Evolutionary conservation across 2,329 filamentous ascomycete genomes (phyloP), one percentile per base, ranked within the genome.

Genomic region (Fusarium citri): DNA sequence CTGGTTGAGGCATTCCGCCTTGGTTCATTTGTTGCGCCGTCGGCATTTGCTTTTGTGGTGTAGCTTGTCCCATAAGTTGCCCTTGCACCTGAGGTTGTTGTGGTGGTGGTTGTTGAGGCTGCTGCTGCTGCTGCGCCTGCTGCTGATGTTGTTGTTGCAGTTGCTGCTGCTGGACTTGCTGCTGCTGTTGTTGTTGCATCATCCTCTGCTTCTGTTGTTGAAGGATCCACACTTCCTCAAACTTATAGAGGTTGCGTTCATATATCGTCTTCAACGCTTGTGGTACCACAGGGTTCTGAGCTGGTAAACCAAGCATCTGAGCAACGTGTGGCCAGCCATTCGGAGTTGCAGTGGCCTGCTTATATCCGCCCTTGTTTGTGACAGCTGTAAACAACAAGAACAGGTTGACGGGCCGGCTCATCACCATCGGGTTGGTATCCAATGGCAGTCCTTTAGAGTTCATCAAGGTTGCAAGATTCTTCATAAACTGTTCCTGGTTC

Each of bases 401-500:
- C 15, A 98, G 81, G 73, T 91, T 91, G 40, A 98, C 84, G 0
- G 87, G 87, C 14, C 93, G 89, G 55, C 94, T 92, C 55, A 88
- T 90, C 25, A 97, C 87, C 23, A 88, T 82, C 0, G 94, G 94
- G 66, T 90, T 91, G 2, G 87, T 83, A 48, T 97, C 94, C 51
- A 98, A 85, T 0, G 89, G 91, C 20, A 93, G 83, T 31, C 90
- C 89, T 63, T 92, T 90, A 49, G 89, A 86, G 64, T 87, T 87
- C 91, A 97, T 97, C 69, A 97, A 92, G n/a, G 86, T 82, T 22
- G 88, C 87, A 10, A 98, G 83, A 41, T 90, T 92, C 75, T 93
- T 92, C 79, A 97, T 85, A 69, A 94, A 94, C 31, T 86, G 85
- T 65, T 94, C 91, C 0, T 88, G 88, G 59, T 86, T 88, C 26